phyloP scores from a whole-genome alignment of 1,284 basidiomycete species.

The Porodaedalea pini region DNA sequence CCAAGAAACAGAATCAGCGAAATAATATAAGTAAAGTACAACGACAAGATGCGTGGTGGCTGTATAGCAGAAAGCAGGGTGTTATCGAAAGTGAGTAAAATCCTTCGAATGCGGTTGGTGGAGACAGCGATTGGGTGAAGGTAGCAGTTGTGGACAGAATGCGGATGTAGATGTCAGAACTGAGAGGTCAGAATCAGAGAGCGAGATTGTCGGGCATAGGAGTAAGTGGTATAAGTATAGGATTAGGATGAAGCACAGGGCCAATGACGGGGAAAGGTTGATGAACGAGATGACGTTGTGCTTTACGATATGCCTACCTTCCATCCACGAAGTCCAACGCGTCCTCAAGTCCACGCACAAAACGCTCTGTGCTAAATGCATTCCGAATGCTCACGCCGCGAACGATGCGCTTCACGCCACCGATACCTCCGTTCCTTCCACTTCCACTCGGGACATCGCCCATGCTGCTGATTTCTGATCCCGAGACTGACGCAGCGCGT shows the following conservation, averaged over 20 bases:
- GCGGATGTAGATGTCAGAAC: not conserved
- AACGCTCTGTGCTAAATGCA: conserved; percentile 17
- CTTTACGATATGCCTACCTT: conserved; percentile 3
- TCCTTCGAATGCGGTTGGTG: too few species aligned
- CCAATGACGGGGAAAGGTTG: not conserved
- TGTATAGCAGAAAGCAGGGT: too few species aligned
- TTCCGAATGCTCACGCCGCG: conserved; percentile 21
- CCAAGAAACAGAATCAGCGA: too few species aligned
- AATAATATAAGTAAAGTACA: too few species aligned
- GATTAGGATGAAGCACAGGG: too few species aligned
- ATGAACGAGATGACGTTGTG: not conserved
- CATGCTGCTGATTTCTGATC: conserved; percentile 3
- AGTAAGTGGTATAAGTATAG: not conserved
- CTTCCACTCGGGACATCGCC: not conserved
- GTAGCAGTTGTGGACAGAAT: too few species aligned
- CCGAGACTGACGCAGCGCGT: conserved; percentile 9
- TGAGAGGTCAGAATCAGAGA: too few species aligned
- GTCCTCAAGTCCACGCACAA: conserved; percentile 16
- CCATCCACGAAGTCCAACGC: conserved; percentile 21
- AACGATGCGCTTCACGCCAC: conserved; percentile 15
- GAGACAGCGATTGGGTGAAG: too few species aligned
- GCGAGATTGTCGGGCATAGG: too few species aligned
- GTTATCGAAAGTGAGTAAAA: too few species aligned
- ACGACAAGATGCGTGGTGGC: too few species aligned
- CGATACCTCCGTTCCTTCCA: conserved; percentile 1